A percentile compares a stretch with the other conserved stretches of the same genome.
These are phyloP conservation scores for Didymella exigua DNA, from an alignment of 2,329 filamentous ascomycete species.

Conservation along the genomic window DNA sequence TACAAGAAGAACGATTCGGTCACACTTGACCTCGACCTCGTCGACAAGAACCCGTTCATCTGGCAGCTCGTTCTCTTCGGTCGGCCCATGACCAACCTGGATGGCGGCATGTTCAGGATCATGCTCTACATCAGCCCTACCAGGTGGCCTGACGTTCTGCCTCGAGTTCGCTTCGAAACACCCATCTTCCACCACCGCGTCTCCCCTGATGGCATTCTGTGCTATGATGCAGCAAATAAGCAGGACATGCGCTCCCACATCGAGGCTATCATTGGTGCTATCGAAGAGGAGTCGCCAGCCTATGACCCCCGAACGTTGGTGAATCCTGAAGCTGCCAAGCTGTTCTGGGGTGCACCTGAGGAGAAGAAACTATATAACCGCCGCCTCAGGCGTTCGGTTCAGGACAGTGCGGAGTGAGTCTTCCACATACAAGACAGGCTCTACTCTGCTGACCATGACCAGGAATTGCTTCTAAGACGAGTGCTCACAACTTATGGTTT, in stretches of 20 bases:
- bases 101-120: slow-evolving; percentile 84
- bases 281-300: slow-evolving; percentile 87
- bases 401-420: slow-evolving; percentile 55
- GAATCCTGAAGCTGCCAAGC: slow-evolving; percentile 80
- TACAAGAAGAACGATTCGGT: slow-evolving; percentile 73
- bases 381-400: slow-evolving; percentile 77
- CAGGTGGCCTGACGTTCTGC: slow-evolving; percentile 85
- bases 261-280: slow-evolving; percentile 75
- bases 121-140: slow-evolving; percentile 75
- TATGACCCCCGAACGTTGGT: slow-evolving; percentile 91
- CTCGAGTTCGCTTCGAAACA: slow-evolving; percentile 80
- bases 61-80: slow-evolving; percentile 92
- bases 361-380: slow-evolving; percentile 86
- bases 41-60: slow-evolving; percentile 83
- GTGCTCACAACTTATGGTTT: background rate
- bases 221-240: slow-evolving; percentile 69
- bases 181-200: slow-evolving; percentile 88
- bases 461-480: slow-evolving; percentile 34
- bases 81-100: slow-evolving; percentile 87
- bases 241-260: slow-evolving; percentile 86
- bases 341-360: slow-evolving; percentile 82
- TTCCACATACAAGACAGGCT: background rate
- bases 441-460: background rate
- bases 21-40: slow-evolving; percentile 76
- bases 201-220: slow-evolving; percentile 77